Base-by-base conservation (phyloP, 2,329 filamentous ascomycete species). In the Juglanconis oblonga region DNA sequence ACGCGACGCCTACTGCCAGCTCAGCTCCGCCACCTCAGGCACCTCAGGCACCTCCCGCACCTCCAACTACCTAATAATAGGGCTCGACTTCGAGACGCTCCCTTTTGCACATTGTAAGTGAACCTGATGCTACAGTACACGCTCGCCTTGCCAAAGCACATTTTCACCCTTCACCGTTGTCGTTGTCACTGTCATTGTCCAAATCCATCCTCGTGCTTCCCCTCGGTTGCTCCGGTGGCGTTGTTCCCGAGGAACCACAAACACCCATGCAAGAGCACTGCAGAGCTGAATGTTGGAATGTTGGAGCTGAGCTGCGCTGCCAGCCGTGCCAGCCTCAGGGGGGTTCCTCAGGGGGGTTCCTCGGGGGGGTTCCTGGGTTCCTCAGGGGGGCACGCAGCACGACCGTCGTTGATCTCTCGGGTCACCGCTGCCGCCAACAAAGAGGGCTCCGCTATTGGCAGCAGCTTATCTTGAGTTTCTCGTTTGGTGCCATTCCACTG, bases 381-480 rank as follows among this genome's bases (percentile, higher is more conserved):
- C n/a, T n/a, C 17, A 24, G 17, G 17, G 17, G 35, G 38, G 5
- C 8, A 3, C 11, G 5, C 38, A 14, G n/a, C 38, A 38, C 38
- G 5, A 10, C 38, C 10, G 11, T 42, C 33, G 45, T 49, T 33
- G 44, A 56, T 48, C 33, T 24, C 47, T 44, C 55, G 55, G 55
- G 55, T 57, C 48, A 35, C 47, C n/a, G 40, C 40, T 50, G 47
- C 55, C 55, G 35, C 36, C 29, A 29, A 40, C 14, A 29, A 36
- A 36, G 3, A 40, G n/a, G 14, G 48, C 36, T 49, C 35, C 55
- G 48, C 47, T 40, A 55, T 55, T 55, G 53, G 44, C 53, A 55
- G 53, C 33, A n/a, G 45, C 53, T 55, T 49, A 55, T 55, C 53
- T 36, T 36, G 53, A 40, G 31, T 49, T 55, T 35, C 49, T 29